phyloP scores from a whole-genome alignment of 2,329 filamentous ascomycete species.

The Botryosphaeria agaves region DNA sequence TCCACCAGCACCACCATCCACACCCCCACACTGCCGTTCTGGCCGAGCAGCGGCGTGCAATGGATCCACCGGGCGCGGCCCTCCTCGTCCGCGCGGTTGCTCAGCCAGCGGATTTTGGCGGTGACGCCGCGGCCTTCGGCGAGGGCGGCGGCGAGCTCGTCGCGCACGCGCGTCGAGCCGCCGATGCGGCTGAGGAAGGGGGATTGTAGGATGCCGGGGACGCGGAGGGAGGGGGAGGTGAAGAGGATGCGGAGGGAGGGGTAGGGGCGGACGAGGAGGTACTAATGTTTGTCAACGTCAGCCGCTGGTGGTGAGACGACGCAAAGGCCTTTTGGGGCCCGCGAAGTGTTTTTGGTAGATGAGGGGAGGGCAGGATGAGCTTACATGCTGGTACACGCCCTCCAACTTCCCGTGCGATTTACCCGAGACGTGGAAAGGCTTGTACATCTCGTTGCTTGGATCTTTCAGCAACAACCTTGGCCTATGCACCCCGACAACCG shows the following conservation, averaged over 20 bases:
- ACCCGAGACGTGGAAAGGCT: slow-evolving; percentile 6
- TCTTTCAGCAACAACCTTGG: slow-evolving; percentile 33
- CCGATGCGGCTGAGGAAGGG: slow-evolving; percentile 30
- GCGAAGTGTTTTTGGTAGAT: too few relatives aligned
- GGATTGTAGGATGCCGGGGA: slow-evolving; percentile 31
- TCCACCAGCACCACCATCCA: slow-evolving; percentile 67
- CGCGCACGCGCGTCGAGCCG: slow-evolving; percentile 32
- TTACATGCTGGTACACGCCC: slow-evolving; percentile 41
- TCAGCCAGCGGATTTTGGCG: slow-evolving; percentile 56
- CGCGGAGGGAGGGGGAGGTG: slow-evolving; percentile 30
- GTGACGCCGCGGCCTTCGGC: slow-evolving; percentile 54
- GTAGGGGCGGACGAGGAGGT: slow-evolving; percentile 28
- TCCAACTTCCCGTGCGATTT: slow-evolving; percentile 24
- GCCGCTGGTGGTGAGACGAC: slow-evolving; percentile 17
- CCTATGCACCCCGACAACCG: slow-evolving; percentile 15
- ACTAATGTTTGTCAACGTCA: slow-evolving; percentile 16
- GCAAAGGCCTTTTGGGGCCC: too few relatives aligned
- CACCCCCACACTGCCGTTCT: slow-evolving; percentile 50
- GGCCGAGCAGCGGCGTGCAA: slow-evolving; percentile 53
- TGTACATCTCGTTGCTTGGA: slow-evolving; percentile 14
- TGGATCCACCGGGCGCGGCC: slow-evolving; percentile 60
- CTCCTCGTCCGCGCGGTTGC: slow-evolving; percentile 25
- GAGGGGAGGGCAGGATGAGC: slow-evolving; percentile 7
- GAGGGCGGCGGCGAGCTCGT: slow-evolving; percentile 41
- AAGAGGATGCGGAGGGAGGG: slow-evolving; percentile 32